Evolutionary conservation across 2,329 filamentous ascomycete genomes (phyloP).

Genomic region (Clarireedia hainanense): DNA sequence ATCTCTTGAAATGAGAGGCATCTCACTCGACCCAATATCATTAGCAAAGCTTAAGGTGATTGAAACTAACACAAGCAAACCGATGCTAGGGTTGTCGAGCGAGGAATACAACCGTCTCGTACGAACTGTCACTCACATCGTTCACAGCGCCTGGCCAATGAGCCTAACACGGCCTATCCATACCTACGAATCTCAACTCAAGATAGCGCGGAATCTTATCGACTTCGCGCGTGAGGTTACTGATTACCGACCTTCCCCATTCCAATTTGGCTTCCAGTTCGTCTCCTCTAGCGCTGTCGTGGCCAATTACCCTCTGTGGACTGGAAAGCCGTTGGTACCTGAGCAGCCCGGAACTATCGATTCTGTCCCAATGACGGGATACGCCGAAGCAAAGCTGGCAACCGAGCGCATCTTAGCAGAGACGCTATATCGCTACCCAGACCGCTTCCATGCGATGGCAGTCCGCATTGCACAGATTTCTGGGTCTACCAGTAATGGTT

Average conservation of each 20-base stretch:
- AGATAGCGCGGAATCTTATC: constrained; percentile 33
- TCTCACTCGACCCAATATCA: constrained; percentile 17
- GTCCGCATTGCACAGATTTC: constrained; percentile 46
- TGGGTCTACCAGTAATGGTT: constrained; percentile 40
- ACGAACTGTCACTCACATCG: constrained; percentile 38
- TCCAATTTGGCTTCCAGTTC: constrained; percentile 32
- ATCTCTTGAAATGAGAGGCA: constrained; percentile 20
- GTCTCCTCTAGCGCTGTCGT: constrained; percentile 36
- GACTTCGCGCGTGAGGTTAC: neutral
- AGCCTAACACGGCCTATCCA: constrained; percentile 32
- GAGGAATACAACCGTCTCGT: constrained; percentile 33
- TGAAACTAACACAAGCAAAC: constrained; percentile 31
- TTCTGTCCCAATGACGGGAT: constrained; percentile 38
- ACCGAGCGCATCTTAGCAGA: constrained; percentile 43
- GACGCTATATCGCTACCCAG: constrained; percentile 36
- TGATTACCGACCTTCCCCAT: neutral
- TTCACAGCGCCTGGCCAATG: constrained; percentile 47
- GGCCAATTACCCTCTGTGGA: constrained; percentile 28
- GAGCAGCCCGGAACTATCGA: constrained; percentile 36
- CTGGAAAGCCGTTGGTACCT: constrained; percentile 30
- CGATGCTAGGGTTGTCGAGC: neutral
- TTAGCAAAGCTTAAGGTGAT: constrained; percentile 34
- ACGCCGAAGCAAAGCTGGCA: constrained; percentile 43
- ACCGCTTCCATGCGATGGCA: constrained; percentile 35
- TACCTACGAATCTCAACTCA: constrained; percentile 37